phyloP scores from a whole-genome alignment of 768 basidiomycete genomes.

The Xanthoconium stramineum region DNA sequence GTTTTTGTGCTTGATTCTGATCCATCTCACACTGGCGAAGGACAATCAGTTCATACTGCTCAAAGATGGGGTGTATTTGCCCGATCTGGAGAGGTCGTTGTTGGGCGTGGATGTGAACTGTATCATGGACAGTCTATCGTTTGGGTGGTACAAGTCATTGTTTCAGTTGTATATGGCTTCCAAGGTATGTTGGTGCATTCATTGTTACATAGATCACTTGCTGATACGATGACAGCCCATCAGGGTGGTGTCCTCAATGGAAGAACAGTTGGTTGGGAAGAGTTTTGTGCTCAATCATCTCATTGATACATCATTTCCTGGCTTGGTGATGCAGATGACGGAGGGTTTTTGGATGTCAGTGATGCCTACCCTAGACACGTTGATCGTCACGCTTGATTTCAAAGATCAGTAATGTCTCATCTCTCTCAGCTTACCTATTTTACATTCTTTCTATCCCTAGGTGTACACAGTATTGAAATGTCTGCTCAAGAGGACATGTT shows the following conservation, averaged over 20 bases:
- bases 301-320: slow-evolving; percentile 50
- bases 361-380: slow-evolving; percentile 49
- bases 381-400: slow-evolving; percentile 62
- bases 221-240: slow-evolving; percentile 30
- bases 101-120: slow-evolving; percentile 55
- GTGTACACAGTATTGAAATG: too few relatives aligned
- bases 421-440: too few relatives aligned
- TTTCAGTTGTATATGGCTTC: slow-evolving; percentile 59
- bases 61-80: slow-evolving; percentile 46
- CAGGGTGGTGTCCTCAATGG: too few relatives aligned
- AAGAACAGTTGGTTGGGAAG: too few relatives aligned
- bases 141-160: slow-evolving; percentile 65
- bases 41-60: slow-evolving; percentile 60
- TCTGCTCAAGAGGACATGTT: slow-evolving; percentile 34
- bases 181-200: slow-evolving; percentile 51
- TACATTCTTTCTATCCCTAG: too few relatives aligned
- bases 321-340: too few relatives aligned
- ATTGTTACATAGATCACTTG: slow-evolving; percentile 54
- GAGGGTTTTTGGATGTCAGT: slow-evolving; percentile 51
- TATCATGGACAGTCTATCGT: slow-evolving; percentile 51
- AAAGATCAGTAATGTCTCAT: too few relatives aligned
- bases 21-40: slow-evolving; percentile 55
- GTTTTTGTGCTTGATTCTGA: slow-evolving; percentile 59
- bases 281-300: too few relatives aligned
- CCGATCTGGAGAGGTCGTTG: slow-evolving; percentile 42